Percentiles rank a stretch among this genome's conserved stretches.
phyloP scores from a whole-genome alignment of 2,329 filamentous ascomycete genomes.

The Paecilomyces formosus region DNA sequence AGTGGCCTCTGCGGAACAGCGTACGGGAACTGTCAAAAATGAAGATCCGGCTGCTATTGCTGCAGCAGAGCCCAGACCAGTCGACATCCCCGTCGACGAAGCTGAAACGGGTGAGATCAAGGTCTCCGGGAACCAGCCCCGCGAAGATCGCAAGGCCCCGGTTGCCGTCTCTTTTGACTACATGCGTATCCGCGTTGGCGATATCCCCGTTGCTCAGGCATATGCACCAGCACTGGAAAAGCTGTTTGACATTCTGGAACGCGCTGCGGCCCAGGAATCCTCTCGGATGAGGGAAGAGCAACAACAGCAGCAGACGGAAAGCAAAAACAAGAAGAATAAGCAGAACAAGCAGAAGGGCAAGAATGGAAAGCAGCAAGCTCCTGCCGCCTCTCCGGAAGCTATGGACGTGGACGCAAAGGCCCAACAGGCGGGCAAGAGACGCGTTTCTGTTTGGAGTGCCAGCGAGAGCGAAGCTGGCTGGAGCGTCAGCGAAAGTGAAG shows the following conservation, averaged over 20 bases:
- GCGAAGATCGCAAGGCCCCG: slow-evolving; percentile 37
- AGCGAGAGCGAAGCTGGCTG: slow-evolving; percentile 31
- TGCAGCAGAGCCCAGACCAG: slow-evolving; percentile 5
- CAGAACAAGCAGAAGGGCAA: slow-evolving; percentile 11
- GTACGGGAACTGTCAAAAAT: slow-evolving; percentile 7
- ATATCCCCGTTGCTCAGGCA: slow-evolving; percentile 50
- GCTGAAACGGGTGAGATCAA: slow-evolving; percentile 5
- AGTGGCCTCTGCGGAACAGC: slow-evolving; percentile 44
- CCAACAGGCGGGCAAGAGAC: slow-evolving; percentile 1
- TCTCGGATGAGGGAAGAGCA: slow-evolving; percentile 12
- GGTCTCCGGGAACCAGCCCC: not conserved
- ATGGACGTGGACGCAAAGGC: not conserved
- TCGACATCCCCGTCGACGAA: slow-evolving; percentile 20
- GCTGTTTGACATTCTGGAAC: slow-evolving; percentile 40
- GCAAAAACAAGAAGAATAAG: slow-evolving; percentile 6
- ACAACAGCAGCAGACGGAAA: slow-evolving; percentile 15
- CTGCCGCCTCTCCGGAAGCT: not conserved
- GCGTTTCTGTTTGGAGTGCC: slow-evolving; percentile 23
- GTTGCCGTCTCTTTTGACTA: slow-evolving; percentile 56
- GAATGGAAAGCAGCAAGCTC: slow-evolving; percentile 12
- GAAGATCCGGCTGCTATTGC: slow-evolving; percentile 6
- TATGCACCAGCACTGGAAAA: slow-evolving; percentile 50
- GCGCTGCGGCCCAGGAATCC: slow-evolving; percentile 19
- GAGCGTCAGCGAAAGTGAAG: slow-evolving; percentile 10
- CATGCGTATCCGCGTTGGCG: slow-evolving; percentile 54